These are phyloP conservation scores for Zelonia costaricensis DNA, from an alignment of 208 protist species.

Conservation along the genomic window DNA sequence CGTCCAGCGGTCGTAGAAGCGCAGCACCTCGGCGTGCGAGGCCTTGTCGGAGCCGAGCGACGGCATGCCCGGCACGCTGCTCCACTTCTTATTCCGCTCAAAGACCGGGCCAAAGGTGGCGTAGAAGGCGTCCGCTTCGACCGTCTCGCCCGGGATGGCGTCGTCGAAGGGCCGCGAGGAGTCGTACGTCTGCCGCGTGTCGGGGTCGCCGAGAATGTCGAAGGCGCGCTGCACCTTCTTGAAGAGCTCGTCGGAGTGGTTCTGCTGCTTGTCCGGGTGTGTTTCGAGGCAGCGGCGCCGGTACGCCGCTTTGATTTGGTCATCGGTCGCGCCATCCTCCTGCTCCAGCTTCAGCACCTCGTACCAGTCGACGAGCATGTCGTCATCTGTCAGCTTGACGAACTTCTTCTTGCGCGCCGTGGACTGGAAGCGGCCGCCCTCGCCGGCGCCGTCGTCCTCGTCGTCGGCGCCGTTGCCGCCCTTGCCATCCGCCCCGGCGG, in stretches of 20 bases:
- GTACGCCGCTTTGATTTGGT: conserved; percentile 89
- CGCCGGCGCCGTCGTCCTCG: conserved; percentile 27
- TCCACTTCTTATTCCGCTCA: conserved; percentile 93
- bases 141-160: conserved; percentile 71
- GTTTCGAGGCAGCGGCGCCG: conserved; percentile 92
- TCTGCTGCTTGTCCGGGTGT: conserved; percentile 95
- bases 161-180: conserved; percentile 96
- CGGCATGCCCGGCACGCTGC: conserved; percentile 56
- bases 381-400: conserved; percentile 80
- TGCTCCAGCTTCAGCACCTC: conserved; percentile 74
- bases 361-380: conserved; percentile 85
- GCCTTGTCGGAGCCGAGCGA: conserved; percentile 77
- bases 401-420: conserved; percentile 67
- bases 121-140: conserved; percentile 87
- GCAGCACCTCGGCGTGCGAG: conserved; percentile 68
- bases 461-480: conserved; percentile 28
- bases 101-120: conserved; percentile 90
- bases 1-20: conserved; percentile 97
- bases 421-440: conserved; percentile 43
- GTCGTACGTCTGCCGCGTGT: conserved; percentile 92
- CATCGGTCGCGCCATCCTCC: conserved; percentile 61
- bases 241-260: conserved; percentile 91
- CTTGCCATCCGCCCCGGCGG: conserved; percentile 17
- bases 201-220: conserved; percentile 92
- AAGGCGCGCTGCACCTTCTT: conserved; percentile 94